Percentiles rank a stretch among this genome's conserved stretches.
phyloP scores from a whole-genome alignment of 768 basidiomycete genomes.

The Pholiota molesta region DNA sequence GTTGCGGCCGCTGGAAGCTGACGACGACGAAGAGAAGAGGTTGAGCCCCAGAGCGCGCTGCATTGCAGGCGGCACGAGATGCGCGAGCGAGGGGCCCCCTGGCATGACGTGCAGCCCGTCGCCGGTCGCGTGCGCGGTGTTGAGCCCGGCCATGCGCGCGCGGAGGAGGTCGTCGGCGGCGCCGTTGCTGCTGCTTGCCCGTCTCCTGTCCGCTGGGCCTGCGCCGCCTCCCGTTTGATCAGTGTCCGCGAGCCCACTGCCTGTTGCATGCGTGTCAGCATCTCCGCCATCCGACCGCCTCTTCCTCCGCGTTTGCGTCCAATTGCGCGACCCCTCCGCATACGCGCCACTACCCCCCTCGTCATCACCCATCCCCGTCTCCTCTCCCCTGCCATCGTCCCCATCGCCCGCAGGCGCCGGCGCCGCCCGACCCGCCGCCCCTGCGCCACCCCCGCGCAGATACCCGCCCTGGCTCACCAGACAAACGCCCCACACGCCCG shows the following conservation, averaged over 20 bases:
- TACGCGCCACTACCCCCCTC: background rate
- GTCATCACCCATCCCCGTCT: too few relatives aligned
- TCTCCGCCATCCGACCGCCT: background rate
- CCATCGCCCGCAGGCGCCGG: background rate
- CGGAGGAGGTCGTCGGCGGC: background rate
- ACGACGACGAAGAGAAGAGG: too few relatives aligned
- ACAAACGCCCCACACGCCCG: constrained; percentile 92
- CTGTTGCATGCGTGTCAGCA: background rate
- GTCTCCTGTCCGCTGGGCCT: background rate
- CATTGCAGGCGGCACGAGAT: constrained; percentile 41
- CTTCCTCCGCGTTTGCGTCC: background rate
- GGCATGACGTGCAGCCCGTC: constrained; percentile 19
- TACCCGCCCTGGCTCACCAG: constrained; percentile 71
- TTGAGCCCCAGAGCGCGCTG: constrained; percentile 41
- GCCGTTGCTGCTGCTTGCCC: background rate
- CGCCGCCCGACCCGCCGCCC: too few relatives aligned
- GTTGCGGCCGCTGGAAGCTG: background rate
- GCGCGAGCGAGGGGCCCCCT: constrained; percentile 20
- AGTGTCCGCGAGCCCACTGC: too few relatives aligned
- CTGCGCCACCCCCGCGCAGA: background rate
- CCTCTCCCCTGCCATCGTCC: background rate
- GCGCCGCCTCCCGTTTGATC: background rate
- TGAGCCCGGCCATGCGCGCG: background rate
- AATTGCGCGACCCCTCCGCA: background rate
- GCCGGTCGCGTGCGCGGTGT: background rate